Base-by-base conservation (phyloP, 495 filamentous ascomycete genomes). In the Tuber magnatum region DNA sequence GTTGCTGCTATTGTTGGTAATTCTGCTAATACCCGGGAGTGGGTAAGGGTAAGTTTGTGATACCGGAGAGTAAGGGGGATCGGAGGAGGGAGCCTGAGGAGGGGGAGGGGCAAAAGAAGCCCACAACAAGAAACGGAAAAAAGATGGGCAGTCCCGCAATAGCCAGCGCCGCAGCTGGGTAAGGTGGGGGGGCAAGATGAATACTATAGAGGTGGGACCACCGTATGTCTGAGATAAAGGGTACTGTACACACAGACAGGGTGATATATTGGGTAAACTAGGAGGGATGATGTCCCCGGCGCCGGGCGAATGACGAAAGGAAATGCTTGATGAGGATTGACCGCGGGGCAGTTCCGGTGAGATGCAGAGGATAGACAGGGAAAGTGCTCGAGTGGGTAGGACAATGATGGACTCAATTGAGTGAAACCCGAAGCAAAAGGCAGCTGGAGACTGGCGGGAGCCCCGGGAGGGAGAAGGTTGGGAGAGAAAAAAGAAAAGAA, bases 1-100 rank as follows among this genome's bases (percentile, higher is more conserved):
- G 69, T 76, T 80, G 69, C 65, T 75, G 77, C 51, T 65, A 65
- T 65, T 35, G 56, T 65, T 65, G 56, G 56, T 20, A 65, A 65
- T 10, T 18, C 6, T 65, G 56, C 28, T 35, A 28, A 65, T 65
- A 35, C 56, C n/a, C 56, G 56, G 32, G 39, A 61, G 42, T 69
- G 72, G 40, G 48, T 44, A 51, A 61, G 46, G 32, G 77, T 35
- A 14, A 65, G 12, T 65, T 61, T 65, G 40, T 46, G 48, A 43
- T 38, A 65, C 56, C 14, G 14, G 32, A 18, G 28, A 8, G 12
- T 14, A 6, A 39, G 43, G 51, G 46, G 44, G 72, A 70, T 7
- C n/a, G 44, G 44, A 56, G 41, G 69, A 65, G 42, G 73, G 51
- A 68, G 51, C 32, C 69, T 4, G 8, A 68, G 18, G 56, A 73